Evolutionary conservation across 495 filamentous ascomycete genomes (phyloP).

Genomic region (Aeminium ludgeri): DNA sequence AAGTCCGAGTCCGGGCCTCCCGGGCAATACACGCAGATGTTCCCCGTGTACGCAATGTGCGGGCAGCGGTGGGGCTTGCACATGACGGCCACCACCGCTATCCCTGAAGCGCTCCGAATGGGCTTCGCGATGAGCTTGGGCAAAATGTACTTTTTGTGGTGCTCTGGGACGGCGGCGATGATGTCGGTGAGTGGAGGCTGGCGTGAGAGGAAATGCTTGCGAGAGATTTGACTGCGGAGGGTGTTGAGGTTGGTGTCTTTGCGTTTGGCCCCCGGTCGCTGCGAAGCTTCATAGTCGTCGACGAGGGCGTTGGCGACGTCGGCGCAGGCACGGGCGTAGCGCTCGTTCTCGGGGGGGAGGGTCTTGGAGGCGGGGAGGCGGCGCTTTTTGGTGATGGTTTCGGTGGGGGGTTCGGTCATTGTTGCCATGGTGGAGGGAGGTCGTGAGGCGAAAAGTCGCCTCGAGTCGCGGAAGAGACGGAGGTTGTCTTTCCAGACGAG

Average conservation of each 20-base stretch:
- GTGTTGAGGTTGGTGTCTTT: constrained; percentile 88
- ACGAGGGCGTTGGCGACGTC: constrained; percentile 88
- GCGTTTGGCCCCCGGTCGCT: constrained; percentile 49
- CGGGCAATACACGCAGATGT: constrained; percentile 97
- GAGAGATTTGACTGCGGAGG: constrained; percentile 70
- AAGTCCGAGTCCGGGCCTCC: constrained; percentile 96
- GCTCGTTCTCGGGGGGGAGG: constrained; percentile 77
- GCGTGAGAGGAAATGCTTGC: constrained; percentile 70
- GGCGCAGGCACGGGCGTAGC: constrained; percentile 81
- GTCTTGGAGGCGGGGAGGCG: constrained; percentile 39
- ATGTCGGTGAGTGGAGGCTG: constrained; percentile 90
- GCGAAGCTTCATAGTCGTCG: constrained; percentile 70
- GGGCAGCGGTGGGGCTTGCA: constrained; percentile 97
- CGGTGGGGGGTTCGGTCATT: constrained; percentile 34
- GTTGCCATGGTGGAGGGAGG: too few species aligned
- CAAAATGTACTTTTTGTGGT: constrained; percentile 98
- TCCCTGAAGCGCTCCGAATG: constrained; percentile 61
- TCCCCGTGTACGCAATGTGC: constrained; percentile 93
- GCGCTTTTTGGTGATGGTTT: constrained; percentile 32
- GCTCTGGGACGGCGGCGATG: constrained; percentile 90
- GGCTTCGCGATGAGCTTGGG: constrained; percentile 93
- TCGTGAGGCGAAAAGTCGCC: too few species aligned
- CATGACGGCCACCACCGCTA: constrained; percentile 99
- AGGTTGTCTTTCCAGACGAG: too few species aligned
- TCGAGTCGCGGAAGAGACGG: too few species aligned